Conservation (phyloP, 2,329 filamentous ascomycete species). For the Alternaria gansuensis region DNA sequence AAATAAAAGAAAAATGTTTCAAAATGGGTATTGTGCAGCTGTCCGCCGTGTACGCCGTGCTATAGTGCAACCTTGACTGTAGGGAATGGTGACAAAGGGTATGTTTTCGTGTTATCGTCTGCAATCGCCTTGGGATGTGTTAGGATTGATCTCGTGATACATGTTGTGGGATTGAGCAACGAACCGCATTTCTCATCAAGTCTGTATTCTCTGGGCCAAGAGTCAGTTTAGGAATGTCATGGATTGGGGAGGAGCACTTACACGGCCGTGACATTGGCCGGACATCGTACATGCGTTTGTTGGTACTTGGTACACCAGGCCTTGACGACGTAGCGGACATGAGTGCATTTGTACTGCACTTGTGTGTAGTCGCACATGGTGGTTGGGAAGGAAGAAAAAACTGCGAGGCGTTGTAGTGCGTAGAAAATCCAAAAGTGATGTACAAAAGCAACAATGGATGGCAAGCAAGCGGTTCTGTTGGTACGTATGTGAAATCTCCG, state of each 20-base stretch:
- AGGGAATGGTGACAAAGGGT: constrained; percentile 14
- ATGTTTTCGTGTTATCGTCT: constrained; percentile 26
- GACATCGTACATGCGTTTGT: constrained; percentile 65
- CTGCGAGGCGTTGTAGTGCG: constrained; percentile 11
- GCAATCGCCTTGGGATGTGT: constrained; percentile 47
- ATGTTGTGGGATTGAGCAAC: constrained; percentile 20
- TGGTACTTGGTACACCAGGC: constrained; percentile 65
- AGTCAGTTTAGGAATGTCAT: constrained; percentile 21
- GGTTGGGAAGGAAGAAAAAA: constrained; percentile 18
- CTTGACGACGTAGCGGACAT: constrained; percentile 64
- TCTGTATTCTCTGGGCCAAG: constrained; percentile 55
- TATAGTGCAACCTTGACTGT: constrained; percentile 28
- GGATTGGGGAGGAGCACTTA: constrained; percentile 34
- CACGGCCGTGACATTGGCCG: constrained; percentile 64
- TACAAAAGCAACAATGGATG: constrained; percentile 11
- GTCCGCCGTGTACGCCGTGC: constrained; percentile 46
- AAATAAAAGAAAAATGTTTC: constrained; percentile 29
- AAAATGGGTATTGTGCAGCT: constrained; percentile 48
- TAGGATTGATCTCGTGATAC: constrained; percentile 18
- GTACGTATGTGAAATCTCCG: constrained; percentile 18
- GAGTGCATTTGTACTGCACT: constrained; percentile 65
- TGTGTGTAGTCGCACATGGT: constrained; percentile 68
- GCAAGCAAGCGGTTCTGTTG: constrained; percentile 16
- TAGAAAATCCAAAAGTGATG: background rate
- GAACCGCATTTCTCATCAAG: constrained; percentile 60